These are phyloP conservation scores for Gracilaria gracilis DNA, from an alignment of 23 red algal species.

Conservation along the genomic window DNA sequence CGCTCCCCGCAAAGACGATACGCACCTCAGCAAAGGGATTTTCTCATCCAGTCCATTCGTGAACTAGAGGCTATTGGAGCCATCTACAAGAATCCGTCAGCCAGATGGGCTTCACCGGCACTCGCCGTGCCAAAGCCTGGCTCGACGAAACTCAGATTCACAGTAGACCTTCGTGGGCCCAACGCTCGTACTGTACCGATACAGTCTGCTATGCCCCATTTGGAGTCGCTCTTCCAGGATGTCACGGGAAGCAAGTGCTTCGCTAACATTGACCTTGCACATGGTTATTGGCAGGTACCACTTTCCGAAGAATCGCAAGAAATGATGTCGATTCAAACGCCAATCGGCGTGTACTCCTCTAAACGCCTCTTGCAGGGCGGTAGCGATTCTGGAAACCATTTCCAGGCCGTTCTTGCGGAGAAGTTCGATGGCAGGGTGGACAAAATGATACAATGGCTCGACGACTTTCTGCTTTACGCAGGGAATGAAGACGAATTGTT, in stretches of 20 bases:
- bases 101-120: slow-evolving; percentile 7
- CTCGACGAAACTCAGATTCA: slow-evolving; percentile 35
- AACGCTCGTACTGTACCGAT: slow-evolving; percentile 33
- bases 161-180: slow-evolving; percentile 33
- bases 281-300: slow-evolving; percentile 59
- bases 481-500: no score
- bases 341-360: not conserved
- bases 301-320: slow-evolving; percentile 22
- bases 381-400: no score
- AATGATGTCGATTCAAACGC: slow-evolving; percentile 42
- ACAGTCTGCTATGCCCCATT: slow-evolving; percentile 31
- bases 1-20: not conserved
- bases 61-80: slow-evolving; percentile 12
- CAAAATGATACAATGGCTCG: no score
- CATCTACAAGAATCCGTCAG: not conserved
- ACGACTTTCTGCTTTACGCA: no score
- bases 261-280: slow-evolving; percentile 35
- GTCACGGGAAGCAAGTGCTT: slow-evolving; percentile 30
- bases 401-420: no score
- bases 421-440: no score
- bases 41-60: slow-evolving; percentile 14
- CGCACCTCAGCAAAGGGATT: slow-evolving; percentile 4
- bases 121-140: slow-evolving; percentile 35
- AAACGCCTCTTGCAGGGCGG: not conserved
- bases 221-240: slow-evolving; percentile 11